Evolutionary conservation across 2,329 filamentous ascomycete genomes (phyloP).

Genomic region (Gliomastix tumulicola): DNA sequence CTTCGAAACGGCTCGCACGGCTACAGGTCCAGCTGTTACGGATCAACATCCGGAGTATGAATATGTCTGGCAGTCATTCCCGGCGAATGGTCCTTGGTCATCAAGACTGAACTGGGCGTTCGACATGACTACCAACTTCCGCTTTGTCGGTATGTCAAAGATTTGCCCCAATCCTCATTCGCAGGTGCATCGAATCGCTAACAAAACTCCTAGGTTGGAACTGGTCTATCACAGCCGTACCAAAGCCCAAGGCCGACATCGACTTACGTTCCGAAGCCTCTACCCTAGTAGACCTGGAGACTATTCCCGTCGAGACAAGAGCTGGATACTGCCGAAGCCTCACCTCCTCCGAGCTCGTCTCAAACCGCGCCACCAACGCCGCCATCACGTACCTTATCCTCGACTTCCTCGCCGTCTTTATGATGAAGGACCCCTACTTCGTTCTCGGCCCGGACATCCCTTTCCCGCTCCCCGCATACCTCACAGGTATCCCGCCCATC

Average conservation of each 20-base stretch:
- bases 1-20: too few species aligned
- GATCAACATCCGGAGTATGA: too few species aligned
- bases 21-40: too few species aligned
- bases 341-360: slow-evolving; percentile 36
- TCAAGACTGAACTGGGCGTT: slow-evolving; percentile 47
- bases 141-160: slow-evolving; percentile 39
- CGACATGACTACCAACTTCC: slow-evolving; percentile 47
- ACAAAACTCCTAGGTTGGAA: slow-evolving; percentile 45
- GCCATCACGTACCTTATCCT: slow-evolving; percentile 56
- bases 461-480: slow-evolving; percentile 31
- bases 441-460: slow-evolving; percentile 37
- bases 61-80: slow-evolving; percentile 56
- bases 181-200: background rate
- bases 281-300: slow-evolving; percentile 29
- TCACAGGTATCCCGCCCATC: slow-evolving; percentile 30
- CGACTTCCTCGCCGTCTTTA: slow-evolving; percentile 61
- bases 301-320: slow-evolving; percentile 31
- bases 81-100: slow-evolving; percentile 36
- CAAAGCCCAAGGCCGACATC: slow-evolving; percentile 30
- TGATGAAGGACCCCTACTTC: slow-evolving; percentile 77
- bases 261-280: slow-evolving; percentile 8
- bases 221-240: slow-evolving; percentile 42
- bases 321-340: slow-evolving; percentile 37
- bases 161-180: background rate
- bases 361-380: slow-evolving; percentile 35